Evolutionary conservation across 352 stramenopile genomes (phyloP), one percentile per base, ranked within the genome.

Genomic region (Globisporangium nodosum): DNA sequence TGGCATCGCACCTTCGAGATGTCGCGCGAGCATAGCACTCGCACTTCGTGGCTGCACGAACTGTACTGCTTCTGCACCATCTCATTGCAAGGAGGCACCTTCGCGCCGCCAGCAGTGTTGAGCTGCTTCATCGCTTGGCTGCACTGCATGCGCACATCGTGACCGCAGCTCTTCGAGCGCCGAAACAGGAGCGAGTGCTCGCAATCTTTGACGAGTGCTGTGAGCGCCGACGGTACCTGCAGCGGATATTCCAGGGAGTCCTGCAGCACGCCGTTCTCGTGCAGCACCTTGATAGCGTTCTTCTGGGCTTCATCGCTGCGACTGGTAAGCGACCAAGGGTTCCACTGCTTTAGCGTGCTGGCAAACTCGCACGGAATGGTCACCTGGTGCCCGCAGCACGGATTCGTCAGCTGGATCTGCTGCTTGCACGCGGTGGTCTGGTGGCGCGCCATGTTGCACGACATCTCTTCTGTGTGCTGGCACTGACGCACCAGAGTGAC

Each of bases 81-180:
- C 50, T 76, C 53, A n/a, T 3, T 33, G 15, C 75, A 83, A 33
- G 45, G 33, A 37, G n/a, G 56, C 20, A 55, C 30, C 5, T 54
- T 45, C 5, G 61, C 27, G 0, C 66, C 62, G 0, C 58, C 55
- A 11, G 58, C 40, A 13, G 48, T 1, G 4, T 35, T 54, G 1
- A 88, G 49, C 40, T 81, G 49, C 33, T 77, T 76, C 37, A 87
- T 75, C 4, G 74, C 78, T 13, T 68, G 58, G 11, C 68, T 66
- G 49, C 78, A 91, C 39, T 78, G 77, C 51, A 86, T 64, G 8
- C 83, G 70, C 12, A 76, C 54, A 35, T 85, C 71, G 42, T 91
- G 81, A n/a, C 72, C 79, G 50, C 81, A 90, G 0, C 68, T 69
- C 5, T 45, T 71, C 0, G 65, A 57, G 21, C 79, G 64, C 42